A percentile compares a stretch with the other conserved stretches of the same genome.
Evolutionary conservation across 2,329 filamentous ascomycete genomes (phyloP).

Genomic region (Penicillium polonicum): DNA sequence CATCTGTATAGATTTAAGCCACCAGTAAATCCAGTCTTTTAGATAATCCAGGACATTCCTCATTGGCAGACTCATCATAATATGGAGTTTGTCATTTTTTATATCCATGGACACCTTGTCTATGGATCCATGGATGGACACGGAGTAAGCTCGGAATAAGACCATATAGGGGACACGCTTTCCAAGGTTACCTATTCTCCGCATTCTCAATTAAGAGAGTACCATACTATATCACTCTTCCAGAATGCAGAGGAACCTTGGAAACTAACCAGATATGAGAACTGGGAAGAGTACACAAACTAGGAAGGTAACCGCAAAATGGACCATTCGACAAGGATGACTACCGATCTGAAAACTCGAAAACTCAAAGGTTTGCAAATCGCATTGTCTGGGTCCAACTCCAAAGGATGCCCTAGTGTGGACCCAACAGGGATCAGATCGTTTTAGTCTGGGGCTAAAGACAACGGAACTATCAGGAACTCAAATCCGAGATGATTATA

Average conservation of each 20-base stretch:
- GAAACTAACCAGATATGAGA: too few relatives aligned
- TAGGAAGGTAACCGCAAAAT: not conserved
- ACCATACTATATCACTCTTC: not conserved
- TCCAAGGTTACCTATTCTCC: slow-evolving; percentile 1
- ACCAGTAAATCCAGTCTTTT: not conserved
- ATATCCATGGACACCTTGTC: not conserved
- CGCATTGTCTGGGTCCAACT: not conserved
- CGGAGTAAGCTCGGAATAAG: not conserved
- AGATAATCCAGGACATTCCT: not conserved
- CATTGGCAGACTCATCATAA: not conserved
- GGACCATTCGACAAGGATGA: not conserved
- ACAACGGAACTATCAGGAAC: slow-evolving; percentile 4
- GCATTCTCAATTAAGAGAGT: not conserved
- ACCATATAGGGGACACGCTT: not conserved
- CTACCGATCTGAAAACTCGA: not conserved
- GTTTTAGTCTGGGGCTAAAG: slow-evolving; percentile 1
- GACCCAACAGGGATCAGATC: slow-evolving; percentile 2
- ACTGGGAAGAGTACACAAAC: not conserved
- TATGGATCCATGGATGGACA: not conserved
- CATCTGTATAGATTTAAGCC: not conserved
- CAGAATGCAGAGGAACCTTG: too few relatives aligned
- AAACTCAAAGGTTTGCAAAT: not conserved
- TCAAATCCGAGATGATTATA: not conserved
- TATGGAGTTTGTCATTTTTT: not conserved
- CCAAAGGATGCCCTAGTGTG: slow-evolving; percentile 1